phyloP scores from a whole-genome alignment of 2,329 filamentous ascomycete species.

The Cylindrodendrum hubeiense region DNA sequence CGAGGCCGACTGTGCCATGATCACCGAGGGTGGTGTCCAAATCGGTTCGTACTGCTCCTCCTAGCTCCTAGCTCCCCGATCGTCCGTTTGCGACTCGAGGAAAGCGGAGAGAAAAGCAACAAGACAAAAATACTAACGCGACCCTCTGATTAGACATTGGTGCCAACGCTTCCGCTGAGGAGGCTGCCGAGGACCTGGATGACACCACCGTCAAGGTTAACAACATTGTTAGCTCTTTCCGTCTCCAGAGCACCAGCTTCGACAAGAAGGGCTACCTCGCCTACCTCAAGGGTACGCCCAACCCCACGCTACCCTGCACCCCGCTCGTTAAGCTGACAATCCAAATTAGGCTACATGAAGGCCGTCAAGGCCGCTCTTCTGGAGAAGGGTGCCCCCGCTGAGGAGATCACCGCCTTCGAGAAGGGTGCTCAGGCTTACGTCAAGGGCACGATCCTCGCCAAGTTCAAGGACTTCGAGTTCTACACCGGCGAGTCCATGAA shows the following conservation, averaged over 20 bases:
- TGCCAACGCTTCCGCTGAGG: conserved; percentile 97
- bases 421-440: conserved; percentile 78
- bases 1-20: conserved; percentile 93
- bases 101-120: background rate
- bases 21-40: conserved; percentile 79
- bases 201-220: conserved; percentile 82
- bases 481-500: conserved; percentile 93
- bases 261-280: conserved; percentile 89
- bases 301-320: background rate
- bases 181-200: conserved; percentile 80
- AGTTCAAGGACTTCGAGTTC: conserved; percentile 98
- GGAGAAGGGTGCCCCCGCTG: conserved; percentile 70
- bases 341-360: conserved; percentile 85
- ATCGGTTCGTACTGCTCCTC: conserved; percentile 69
- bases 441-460: conserved; percentile 83
- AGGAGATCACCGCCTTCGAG: conserved; percentile 84
- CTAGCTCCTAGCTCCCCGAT: background rate
- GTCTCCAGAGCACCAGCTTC: conserved; percentile 81
- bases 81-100: background rate
- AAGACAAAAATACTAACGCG: conserved; percentile 26
- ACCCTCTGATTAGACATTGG: conserved; percentile 74
- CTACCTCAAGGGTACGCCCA: conserved; percentile 83
- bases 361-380: conserved; percentile 79
- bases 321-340: conserved; percentile 5
- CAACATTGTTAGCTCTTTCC: conserved; percentile 94